Base-by-base conservation (phyloP, 257 asterid species). In the Solanum habrochaites region DNA sequence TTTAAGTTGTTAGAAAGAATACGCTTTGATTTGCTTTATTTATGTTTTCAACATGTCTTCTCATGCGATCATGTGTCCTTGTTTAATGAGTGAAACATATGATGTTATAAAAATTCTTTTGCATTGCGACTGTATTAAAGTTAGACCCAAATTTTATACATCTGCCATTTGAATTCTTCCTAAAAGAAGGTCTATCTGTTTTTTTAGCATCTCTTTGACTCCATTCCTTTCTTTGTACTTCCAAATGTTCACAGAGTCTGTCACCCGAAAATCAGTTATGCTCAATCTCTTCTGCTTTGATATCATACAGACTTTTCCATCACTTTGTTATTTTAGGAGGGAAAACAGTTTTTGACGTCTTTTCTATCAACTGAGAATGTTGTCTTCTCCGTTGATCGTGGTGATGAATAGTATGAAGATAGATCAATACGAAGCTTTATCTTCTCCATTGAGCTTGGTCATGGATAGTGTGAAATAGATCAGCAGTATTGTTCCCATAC, bases 401-500 rank as follows among this genome's bases (percentile, higher is more conserved):
- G 42, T 11, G 9, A 16, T 80, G 66, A n/a, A 27, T 80, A 9
- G 6, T 70, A 71, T 47, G 60, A 31, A 6, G 21, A 72, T 80
- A 27, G 85, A 67, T 89, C 87, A 92, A 40, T 88, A 86, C 29
- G 89, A 87, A 80, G 70, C 89, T 83, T 43, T 88, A 16, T 88
- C 92, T 47, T 86, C 90, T 52, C 29, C 89, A 64, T 11, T 88
- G 85, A 47, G 9, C 52, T 88, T 91, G 74, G 85, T 64, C 88
- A 89, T 84, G 85, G 94, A 83, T 60, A 92, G 85, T 14, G 92
- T 92, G 88, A 91, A 90, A 40, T 73, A 91, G 85, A 92, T 92
- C 27, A 92, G 85, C 13, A 90, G 37, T 62, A 91, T 87, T 11
- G 94, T 92, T 83, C 94, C 94, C 83, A 89, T 72, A 89, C 94